Evolutionary conservation across 805 yeast species (phyloP), one percentile per base, ranked within the genome.

Genomic region (Lipomyces orientalis): DNA sequence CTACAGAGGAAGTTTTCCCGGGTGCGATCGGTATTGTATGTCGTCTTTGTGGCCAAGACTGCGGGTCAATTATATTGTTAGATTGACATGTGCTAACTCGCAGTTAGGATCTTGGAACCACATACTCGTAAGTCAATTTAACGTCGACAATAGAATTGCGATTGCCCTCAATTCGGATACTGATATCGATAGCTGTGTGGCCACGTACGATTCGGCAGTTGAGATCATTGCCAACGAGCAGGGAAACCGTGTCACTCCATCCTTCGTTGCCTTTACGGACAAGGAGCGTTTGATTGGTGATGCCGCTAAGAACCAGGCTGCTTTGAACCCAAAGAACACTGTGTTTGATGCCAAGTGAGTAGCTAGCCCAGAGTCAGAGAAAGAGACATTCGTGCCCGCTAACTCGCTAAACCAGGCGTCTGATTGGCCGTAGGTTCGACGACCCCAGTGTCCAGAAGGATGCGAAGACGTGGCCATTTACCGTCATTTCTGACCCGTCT

Each of bases 241-340:
- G 85, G 98, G 98, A 88, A 93, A 93, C 87, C 91, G 98, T 86
- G 93, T 93, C 68, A 93, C 98, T 66, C 97, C 98, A 66, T 93
- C 97, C 39, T 93, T 90, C 79, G 98, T 93, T 65, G 97, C 97
- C 55, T 93, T 93, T 85, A 91, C 97, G 64, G 95, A 90, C 74
- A 87, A 90, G 65, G 98, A 93, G 85, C 88, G 97, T 83, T 85
- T 92, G 77, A 91, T 92, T 77, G 97, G 97, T 83, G 97, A 92
- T 81, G 94, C 97, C 74, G 98, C 97, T 73, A 93, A 93, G 89
- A 93, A 93, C 83, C 98, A 93, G 84, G 97, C 97, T 72, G 93
- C 97, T 66, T 87, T 93, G 80, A 93, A 93, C 85, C 97, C 97
- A 72, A 79, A 83, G 66, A 93, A 93, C 87, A 93, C 97, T 71